Percentiles rank a stretch among this genome's conserved stretches.
phyloP scores from a whole-genome alignment of 495 filamentous ascomycete species.

The Penicillium pulvis region DNA sequence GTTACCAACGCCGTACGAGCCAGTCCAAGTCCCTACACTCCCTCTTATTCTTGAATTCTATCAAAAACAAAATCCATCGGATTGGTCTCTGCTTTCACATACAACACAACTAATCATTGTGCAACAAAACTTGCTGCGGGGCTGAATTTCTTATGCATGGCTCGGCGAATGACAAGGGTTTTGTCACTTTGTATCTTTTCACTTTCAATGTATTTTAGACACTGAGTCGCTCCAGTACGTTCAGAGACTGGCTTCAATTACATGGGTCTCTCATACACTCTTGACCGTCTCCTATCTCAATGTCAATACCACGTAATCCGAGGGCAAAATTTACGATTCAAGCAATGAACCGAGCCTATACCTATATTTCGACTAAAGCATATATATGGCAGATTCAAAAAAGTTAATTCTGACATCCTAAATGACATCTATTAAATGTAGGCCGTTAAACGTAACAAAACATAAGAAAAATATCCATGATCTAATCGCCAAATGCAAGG shows the following conservation, averaged over 20 bases:
- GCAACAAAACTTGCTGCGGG: constrained; percentile 11
- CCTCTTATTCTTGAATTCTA: neutral
- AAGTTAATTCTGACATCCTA: constrained; percentile 3
- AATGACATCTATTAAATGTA: constrained; percentile 10
- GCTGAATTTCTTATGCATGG: constrained; percentile 35
- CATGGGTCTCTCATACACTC: too few species aligned
- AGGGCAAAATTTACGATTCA: too few species aligned
- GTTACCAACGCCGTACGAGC: neutral
- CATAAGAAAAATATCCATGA: constrained; percentile 1
- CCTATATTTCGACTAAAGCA: too few species aligned
- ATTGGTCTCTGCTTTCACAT: neutral
- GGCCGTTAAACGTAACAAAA: constrained; percentile 1
- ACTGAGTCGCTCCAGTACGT: constrained; percentile 19
- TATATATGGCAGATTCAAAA: neutral
- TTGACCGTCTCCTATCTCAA: too few species aligned
- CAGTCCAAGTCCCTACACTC: neutral
- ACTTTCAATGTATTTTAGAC: constrained; percentile 26
- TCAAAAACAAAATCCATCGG: neutral
- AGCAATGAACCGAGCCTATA: too few species aligned
- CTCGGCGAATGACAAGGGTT: constrained; percentile 41
- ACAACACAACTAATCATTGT: constrained; percentile 7
- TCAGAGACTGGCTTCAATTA: neutral
- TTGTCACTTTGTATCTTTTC: constrained; percentile 13
- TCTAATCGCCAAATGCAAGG: neutral
- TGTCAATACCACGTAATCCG: too few species aligned